Conservation (phyloP, 163 green algal species). For the Scenedesmus sp. region DNA sequence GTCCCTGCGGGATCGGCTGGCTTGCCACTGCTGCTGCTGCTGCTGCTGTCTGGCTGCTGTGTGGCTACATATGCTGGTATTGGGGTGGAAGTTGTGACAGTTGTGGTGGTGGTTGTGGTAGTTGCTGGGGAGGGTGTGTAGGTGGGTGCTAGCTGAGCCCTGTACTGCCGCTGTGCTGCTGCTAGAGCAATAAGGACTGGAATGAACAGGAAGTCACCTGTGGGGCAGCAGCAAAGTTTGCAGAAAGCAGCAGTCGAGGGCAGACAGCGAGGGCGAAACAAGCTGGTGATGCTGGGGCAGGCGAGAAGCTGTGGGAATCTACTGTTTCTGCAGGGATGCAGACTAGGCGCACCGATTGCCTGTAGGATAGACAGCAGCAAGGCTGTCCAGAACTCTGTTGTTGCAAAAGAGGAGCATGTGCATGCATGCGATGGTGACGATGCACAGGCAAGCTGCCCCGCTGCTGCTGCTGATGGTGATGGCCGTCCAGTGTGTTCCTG, state of each 20-base stretch:
- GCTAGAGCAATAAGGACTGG: background rate
- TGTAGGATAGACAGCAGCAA: too few relatives aligned
- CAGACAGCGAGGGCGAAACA: background rate
- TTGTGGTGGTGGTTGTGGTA: background rate
- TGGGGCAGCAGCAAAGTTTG: background rate
- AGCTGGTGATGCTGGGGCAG: too few relatives aligned
- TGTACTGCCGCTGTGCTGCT: conserved; percentile 5
- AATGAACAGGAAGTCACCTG: background rate
- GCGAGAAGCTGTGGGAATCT: too few relatives aligned
- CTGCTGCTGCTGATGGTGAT: too few relatives aligned
- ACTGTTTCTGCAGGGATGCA: too few relatives aligned
- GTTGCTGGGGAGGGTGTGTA: background rate
- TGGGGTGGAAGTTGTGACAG: background rate
- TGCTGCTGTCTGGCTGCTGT: background rate
- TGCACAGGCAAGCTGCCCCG: too few relatives aligned
- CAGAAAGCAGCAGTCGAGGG: background rate
- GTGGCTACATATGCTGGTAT: background rate
- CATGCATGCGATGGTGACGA: too few relatives aligned
- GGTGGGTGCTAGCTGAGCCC: background rate
- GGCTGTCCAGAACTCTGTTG: too few relatives aligned
- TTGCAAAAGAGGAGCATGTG: too few relatives aligned
- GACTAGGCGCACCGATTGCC: too few relatives aligned
- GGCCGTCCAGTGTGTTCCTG: too few relatives aligned
- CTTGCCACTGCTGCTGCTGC: background rate
- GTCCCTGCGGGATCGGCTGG: background rate